Evolutionary conservation across 768 basidiomycete genomes (phyloP).

Genomic region (Vararia minispora): DNA sequence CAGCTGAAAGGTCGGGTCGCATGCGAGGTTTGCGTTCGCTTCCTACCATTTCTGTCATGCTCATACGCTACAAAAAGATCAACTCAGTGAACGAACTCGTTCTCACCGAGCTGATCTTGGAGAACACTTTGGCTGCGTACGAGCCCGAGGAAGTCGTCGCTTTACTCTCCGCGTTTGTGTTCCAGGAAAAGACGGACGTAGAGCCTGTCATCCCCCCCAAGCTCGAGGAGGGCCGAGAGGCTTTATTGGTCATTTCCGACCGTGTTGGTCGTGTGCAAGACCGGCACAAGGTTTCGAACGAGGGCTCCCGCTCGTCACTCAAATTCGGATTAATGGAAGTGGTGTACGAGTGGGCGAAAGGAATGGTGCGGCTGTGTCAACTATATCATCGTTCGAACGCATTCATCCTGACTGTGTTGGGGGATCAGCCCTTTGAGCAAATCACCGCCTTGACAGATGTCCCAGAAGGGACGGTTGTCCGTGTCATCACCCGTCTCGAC

Average conservation of each 20-base stretch:
- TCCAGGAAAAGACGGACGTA: conserved; percentile 94
- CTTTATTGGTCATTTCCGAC: conserved; percentile 69
- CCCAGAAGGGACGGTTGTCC: conserved; percentile 92
- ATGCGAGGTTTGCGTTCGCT: conserved; percentile 61
- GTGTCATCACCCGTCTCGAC: conserved; percentile 90
- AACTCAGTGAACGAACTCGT: conserved; percentile 98
- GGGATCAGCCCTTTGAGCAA: conserved; percentile 95
- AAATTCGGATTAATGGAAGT: conserved; percentile 93
- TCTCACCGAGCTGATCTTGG: conserved; percentile 91
- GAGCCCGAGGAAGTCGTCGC: conserved; percentile 96
- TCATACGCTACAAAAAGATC: conserved; percentile 44
- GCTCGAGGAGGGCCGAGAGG: conserved; percentile 69
- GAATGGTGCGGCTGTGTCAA: conserved; percentile 54
- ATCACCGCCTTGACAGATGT: conserved; percentile 90
- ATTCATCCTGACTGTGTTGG: not conserved
- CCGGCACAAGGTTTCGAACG: conserved; percentile 62
- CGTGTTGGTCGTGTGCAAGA: conserved; percentile 75
- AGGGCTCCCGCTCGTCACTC: conserved; percentile 66
- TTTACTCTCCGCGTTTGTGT: conserved; percentile 90
- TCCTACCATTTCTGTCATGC: not conserved
- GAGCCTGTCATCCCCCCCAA: conserved; percentile 76
- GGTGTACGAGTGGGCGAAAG: conserved; percentile 98
- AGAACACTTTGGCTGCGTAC: conserved; percentile 84
- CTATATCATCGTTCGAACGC: not conserved
- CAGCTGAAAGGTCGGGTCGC: conserved; percentile 94